These are phyloP conservation scores for Globisporangium iwayamae DNA, from an alignment of 352 stramenopile genomes.

Conservation along the genomic window DNA sequence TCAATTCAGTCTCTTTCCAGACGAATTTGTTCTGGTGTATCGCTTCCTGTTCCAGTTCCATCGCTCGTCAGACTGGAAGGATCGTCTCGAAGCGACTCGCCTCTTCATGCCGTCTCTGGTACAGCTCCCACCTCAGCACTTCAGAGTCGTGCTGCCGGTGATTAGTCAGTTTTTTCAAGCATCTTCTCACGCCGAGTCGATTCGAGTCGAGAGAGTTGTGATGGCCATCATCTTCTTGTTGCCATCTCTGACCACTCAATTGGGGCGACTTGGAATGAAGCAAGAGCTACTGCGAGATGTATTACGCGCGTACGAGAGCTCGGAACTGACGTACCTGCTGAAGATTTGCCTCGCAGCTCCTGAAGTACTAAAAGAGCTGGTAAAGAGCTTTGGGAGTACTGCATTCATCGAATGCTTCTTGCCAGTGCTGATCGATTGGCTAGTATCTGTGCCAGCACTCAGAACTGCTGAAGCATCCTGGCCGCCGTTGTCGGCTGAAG, in stretches of 20 bases:
- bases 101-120: constrained; percentile 34
- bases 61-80: constrained; percentile 29
- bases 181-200: constrained; percentile 32
- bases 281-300: constrained; percentile 42
- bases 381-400: constrained; percentile 42
- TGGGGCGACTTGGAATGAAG: constrained; percentile 29
- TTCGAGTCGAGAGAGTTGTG: constrained; percentile 38
- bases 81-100: constrained; percentile 33
- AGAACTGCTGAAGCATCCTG: background rate
- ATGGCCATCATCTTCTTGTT: constrained; percentile 65
- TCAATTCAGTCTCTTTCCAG: constrained; percentile 38
- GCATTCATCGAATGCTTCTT: constrained; percentile 52
- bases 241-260: constrained; percentile 32
- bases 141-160: constrained; percentile 48
- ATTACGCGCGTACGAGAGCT: constrained; percentile 56
- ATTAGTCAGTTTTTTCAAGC: constrained; percentile 54
- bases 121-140: constrained; percentile 37
- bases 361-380: constrained; percentile 40
- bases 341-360: constrained; percentile 48
- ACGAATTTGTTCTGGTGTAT: constrained; percentile 41
- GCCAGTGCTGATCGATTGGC: constrained; percentile 66
- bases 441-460: constrained; percentile 26
- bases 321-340: constrained; percentile 30
- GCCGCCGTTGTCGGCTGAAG: constrained; percentile 10
- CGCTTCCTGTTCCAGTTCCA: constrained; percentile 46